phyloP scores from a whole-genome alignment of 2,329 filamentous ascomycete genomes.

The Ceratocystis ficicola region DNA sequence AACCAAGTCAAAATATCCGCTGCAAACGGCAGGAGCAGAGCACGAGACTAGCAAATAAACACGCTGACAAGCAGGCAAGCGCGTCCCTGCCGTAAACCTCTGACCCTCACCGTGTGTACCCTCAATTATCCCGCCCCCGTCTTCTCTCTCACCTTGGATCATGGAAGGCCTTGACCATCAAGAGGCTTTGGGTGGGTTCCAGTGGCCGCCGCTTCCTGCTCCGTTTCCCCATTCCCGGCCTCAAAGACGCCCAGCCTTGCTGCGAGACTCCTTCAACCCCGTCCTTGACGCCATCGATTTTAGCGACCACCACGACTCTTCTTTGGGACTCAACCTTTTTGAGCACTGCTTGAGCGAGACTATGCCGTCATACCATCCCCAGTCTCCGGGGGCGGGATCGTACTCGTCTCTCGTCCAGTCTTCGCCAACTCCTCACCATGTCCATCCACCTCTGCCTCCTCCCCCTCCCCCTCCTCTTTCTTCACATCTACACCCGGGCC shows the following conservation, averaged over 20 bases:
- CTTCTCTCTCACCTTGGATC: not conserved
- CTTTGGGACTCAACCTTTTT: not conserved
- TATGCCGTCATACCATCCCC: conserved; percentile 11
- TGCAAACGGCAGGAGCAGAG: not conserved
- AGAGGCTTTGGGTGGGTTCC: not conserved
- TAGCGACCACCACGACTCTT: not conserved
- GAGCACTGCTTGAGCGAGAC: not conserved
- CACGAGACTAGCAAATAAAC: not conserved
- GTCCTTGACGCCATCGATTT: not conserved
- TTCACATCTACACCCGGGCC: not conserved
- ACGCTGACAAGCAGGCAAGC: not conserved
- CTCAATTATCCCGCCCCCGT: not conserved
- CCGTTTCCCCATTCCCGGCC: conserved; percentile 10
- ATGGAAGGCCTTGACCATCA: not conserved
- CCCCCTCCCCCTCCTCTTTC: not conserved
- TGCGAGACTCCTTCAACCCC: conserved; percentile 4
- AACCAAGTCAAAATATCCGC: not conserved
- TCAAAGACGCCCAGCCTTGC: not conserved
- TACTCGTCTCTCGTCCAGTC: conserved; percentile 1
- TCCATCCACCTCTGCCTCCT: not conserved
- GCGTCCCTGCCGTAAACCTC: not conserved
- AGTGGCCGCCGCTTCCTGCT: conserved; percentile 15
- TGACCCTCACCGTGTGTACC: not conserved
- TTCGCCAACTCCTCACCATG: not conserved
- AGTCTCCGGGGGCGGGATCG: not conserved